phyloP scores from a whole-genome alignment of 1,284 basidiomycete species.

The Cryptococcus amylolentus region DNA sequence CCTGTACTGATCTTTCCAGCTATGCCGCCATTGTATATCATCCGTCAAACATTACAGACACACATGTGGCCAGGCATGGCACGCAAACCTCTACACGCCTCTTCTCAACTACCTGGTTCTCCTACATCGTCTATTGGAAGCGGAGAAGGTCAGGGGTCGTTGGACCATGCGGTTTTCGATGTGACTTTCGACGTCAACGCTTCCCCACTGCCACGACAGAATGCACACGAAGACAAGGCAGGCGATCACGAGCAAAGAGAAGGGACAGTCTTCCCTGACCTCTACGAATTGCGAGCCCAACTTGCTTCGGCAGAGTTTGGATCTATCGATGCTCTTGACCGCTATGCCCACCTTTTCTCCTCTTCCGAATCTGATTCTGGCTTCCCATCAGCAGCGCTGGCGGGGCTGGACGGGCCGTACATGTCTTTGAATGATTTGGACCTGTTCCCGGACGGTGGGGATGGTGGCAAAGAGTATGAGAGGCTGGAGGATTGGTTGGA shows the following conservation, averaged over 20 bases:
- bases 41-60: slow-evolving; percentile 44
- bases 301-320: slow-evolving; percentile 9
- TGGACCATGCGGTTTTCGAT: background rate
- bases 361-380: background rate
- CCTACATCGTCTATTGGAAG: background rate
- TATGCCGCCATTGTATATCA: slow-evolving; percentile 30
- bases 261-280: slow-evolving; percentile 12
- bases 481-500: slow-evolving; percentile 40
- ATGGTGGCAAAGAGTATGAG: slow-evolving; percentile 30
- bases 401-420: background rate
- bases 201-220: background rate
- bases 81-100: slow-evolving; percentile 16
- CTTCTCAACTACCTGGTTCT: slow-evolving; percentile 5
- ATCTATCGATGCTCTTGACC: background rate
- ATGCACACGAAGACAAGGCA: background rate
- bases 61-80: slow-evolving; percentile 46
- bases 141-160: background rate
- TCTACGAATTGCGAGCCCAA: slow-evolving; percentile 18
- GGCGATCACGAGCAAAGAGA: background rate
- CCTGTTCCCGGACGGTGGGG: slow-evolving; percentile 16
- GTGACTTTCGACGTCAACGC: background rate
- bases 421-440: slow-evolving; percentile 4
- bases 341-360: slow-evolving; percentile 1
- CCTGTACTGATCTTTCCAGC: slow-evolving; percentile 12
- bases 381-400: background rate